phyloP scores from a whole-genome alignment of 2,329 filamentous ascomycete genomes.

The Sporothrix dimorphospora region DNA sequence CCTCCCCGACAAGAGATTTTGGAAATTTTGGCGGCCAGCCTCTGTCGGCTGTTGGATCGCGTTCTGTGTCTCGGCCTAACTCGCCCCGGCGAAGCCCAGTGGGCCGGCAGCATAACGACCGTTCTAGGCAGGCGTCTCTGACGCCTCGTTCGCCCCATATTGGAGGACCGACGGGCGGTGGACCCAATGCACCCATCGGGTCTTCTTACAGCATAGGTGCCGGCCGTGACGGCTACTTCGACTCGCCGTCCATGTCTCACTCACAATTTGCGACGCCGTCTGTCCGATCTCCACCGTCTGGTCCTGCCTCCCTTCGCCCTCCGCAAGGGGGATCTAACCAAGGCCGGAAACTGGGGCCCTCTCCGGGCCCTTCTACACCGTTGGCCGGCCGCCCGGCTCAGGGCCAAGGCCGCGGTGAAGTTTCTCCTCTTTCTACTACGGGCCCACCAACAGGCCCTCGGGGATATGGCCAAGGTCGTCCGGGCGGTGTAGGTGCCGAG shows the following conservation, averaged over 20 bases:
- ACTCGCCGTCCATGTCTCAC: background rate
- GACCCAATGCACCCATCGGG: background rate
- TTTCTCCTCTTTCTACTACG: conserved; percentile 15
- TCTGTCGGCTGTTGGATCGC: conserved; percentile 53
- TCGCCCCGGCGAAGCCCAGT: conserved; percentile 56
- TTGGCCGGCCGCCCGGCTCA: conserved; percentile 40
- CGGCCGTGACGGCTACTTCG: conserved; percentile 19
- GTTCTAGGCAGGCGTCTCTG: conserved; percentile 53
- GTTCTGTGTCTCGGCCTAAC: conserved; percentile 54
- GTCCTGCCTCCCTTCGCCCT: conserved; percentile 56
- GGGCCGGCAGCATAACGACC: conserved; percentile 47
- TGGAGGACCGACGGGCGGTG: background rate
- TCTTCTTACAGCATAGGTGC: background rate
- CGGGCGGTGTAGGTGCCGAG: background rate
- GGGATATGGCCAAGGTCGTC: conserved; percentile 26
- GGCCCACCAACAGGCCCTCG: conserved; percentile 32
- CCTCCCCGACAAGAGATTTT: conserved; percentile 49
- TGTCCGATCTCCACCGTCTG: conserved; percentile 54
- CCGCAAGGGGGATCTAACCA: conserved; percentile 53
- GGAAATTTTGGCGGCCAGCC: conserved; percentile 42
- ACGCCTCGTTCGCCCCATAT: conserved; percentile 44
- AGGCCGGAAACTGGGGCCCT: conserved; percentile 45
- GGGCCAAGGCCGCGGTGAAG: conserved; percentile 36
- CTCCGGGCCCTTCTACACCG: conserved; percentile 38
- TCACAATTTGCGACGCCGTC: conserved; percentile 15